Base-by-base conservation (phyloP, 208 protist genomes). In the Strigomonas galati region DNA sequence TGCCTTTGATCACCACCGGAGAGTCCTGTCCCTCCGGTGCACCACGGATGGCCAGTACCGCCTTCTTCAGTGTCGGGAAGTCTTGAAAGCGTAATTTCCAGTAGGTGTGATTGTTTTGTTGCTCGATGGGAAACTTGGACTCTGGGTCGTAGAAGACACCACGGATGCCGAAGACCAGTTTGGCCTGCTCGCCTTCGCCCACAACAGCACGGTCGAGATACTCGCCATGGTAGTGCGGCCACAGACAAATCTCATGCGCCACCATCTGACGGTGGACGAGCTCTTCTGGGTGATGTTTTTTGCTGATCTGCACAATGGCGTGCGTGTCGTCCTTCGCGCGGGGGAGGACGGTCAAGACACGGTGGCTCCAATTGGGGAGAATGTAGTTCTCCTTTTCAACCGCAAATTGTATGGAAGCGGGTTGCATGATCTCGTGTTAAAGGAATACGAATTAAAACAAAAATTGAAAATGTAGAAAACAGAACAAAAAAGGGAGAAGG, bases 181-280 rank as follows among this genome's bases (percentile, higher is more conserved):
- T 17, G 23, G 54, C 28, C 28, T 59, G 28, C 26, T n/a, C n/a
- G n/a, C 14, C 27, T 15, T 59, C 23, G 23, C 23, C 21, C n/a
- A 30, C 14, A 30, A 30, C 27, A 31, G 40, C 9, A 30, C 17
- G 14, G 9, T 59, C 54, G 23, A 59, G 54, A 30, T 59, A 59
- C 28, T 10, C 10, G 28, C 30, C 14, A 7, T 30, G 28, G n/a
- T 24, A 43, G 31, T 67, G 17, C 23, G 54, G 60, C 58, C 54
- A 65, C 35, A 65, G 61, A 44, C 0, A 6, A 14, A 56, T 51
- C 63, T 53, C 43, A 37, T 30, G 30, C 19, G 66, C 26, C 2
- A 55, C 19, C 51, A 72, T 60, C 63, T 59, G 37, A 17, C 60
- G 40, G 63, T 54, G 46, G 52, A 9, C 57, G 19, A 62, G 2